These are phyloP conservation scores for Allomyces macrogynus DNA, from an alignment of 192 early-diverging fungal species.

Conservation along the genomic window DNA sequence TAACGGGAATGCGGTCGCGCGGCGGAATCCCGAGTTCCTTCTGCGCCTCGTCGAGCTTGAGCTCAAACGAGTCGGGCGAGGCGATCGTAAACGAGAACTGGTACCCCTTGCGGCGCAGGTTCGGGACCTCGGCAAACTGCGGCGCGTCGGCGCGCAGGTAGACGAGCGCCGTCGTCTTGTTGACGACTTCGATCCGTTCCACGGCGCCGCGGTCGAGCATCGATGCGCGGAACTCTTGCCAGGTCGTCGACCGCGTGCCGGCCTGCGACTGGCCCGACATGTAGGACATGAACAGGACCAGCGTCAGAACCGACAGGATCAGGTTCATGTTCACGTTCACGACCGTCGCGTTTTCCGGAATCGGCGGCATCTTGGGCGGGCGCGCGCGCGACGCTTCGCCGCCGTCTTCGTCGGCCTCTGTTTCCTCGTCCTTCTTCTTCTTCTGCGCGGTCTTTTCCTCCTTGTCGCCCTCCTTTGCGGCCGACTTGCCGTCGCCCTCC, in stretches of 20 bases:
- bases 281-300: conserved; percentile 8
- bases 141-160: conserved; percentile 46
- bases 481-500: conserved; percentile 4
- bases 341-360: neutral
- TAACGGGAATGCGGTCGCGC: conserved; percentile 74
- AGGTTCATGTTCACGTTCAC: conserved; percentile 15
- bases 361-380: no score
- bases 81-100: conserved; percentile 75
- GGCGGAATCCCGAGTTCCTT: conserved; percentile 76
- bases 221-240: conserved; percentile 73
- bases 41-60: conserved; percentile 71
- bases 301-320: neutral
- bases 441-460: neutral
- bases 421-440: conserved; percentile 8
- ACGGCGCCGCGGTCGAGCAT: conserved; percentile 85
- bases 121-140: conserved; percentile 5
- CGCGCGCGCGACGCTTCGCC: no score
- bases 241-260: conserved; percentile 38
- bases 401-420: neutral
- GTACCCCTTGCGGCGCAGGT: neutral
- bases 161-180: conserved; percentile 65
- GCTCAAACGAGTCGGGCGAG: conserved; percentile 84
- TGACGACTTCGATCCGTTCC: conserved; percentile 70
- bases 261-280: conserved; percentile 6
- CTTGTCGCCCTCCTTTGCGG: neutral